Conservation (phyloP, 1,284 basidiomycete species). For the Ceratobasidium sp. region DNA sequence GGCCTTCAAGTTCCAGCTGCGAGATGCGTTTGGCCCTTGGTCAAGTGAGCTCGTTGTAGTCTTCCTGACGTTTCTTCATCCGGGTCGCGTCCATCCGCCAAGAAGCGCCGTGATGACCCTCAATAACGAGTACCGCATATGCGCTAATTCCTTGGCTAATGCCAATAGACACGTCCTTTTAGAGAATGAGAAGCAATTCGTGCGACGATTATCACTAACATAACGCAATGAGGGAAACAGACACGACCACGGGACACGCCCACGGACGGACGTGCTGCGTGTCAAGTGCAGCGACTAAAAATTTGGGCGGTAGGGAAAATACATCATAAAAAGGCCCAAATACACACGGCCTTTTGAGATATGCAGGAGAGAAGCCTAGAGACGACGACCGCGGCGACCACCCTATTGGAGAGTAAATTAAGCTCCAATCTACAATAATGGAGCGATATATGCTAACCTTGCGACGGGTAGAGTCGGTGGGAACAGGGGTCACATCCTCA, state of each 20-base stretch:
- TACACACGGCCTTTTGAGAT: conserved; percentile 4
- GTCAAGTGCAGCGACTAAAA: conserved; percentile 43
- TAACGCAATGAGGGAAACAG: conserved; percentile 22
- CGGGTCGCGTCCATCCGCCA: neutral
- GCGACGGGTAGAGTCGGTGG: conserved; percentile 96
- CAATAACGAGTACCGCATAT: neutral
- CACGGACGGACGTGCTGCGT: conserved; percentile 41
- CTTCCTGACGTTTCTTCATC: neutral
- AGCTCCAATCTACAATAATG: neutral
- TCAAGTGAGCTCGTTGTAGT: neutral
- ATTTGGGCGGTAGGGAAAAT: conserved; percentile 18
- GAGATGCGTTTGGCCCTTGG: neutral
- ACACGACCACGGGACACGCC: conserved; percentile 78
- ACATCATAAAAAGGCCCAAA: conserved; percentile 26
- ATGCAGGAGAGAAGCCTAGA: conserved; percentile 53
- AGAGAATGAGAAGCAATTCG: neutral
- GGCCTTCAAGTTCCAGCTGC: too few species aligned
- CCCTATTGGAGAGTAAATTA: conserved; percentile 61
- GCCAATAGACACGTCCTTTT: too few species aligned
- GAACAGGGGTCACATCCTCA: conserved; percentile 96
- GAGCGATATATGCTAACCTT: conserved; percentile 64
- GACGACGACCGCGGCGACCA: conserved; percentile 99
- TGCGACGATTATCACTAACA: neutral
- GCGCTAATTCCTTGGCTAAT: neutral
- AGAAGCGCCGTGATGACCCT: neutral